Evolutionary conservation across 129 eudicot genomes (phyloP).

Genomic region (Centaurea solstitialis): DNA sequence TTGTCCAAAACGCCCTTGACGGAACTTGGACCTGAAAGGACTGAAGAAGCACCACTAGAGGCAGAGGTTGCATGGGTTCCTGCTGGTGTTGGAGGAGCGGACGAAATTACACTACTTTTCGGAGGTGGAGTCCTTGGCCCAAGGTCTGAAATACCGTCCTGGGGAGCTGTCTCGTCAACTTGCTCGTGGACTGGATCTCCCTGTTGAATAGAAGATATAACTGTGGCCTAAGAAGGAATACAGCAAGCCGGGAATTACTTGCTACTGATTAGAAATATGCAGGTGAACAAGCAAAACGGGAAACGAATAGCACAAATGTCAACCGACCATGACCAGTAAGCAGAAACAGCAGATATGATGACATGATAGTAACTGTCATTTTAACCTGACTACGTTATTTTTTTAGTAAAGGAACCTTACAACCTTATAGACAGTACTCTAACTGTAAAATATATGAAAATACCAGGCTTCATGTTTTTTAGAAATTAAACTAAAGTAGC

Average conservation of each 20-base stretch:
- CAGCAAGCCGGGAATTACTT: conserved; percentile 1
- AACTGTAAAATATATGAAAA: background rate
- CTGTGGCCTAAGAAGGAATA: conserved; percentile 44
- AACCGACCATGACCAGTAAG: background rate
- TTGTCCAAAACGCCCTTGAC: conserved; percentile 36
- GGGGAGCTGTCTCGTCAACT: conserved; percentile 48
- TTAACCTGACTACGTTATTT: background rate
- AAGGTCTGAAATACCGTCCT: conserved; percentile 46
- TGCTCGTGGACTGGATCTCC: conserved; percentile 55
- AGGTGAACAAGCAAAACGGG: conserved; percentile 1
- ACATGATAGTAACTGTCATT: background rate
- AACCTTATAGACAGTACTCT: background rate
- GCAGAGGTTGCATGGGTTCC: conserved; percentile 45
- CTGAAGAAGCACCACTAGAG: conserved; percentile 24
- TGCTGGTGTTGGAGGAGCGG: conserved; percentile 55
- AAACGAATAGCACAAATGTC: conserved; percentile 2
- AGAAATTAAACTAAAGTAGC: too few relatives aligned
- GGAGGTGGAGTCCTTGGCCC: conserved; percentile 58
- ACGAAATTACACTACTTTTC: conserved; percentile 38
- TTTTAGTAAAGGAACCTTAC: background rate
- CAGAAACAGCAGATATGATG: background rate
- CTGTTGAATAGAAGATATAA: conserved; percentile 43
- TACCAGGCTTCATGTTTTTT: background rate
- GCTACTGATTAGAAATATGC: background rate
- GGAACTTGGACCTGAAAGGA: conserved; percentile 33